These are phyloP conservation scores for Backusella morwellensis DNA, from an alignment of 192 early-diverging fungal species.

Conservation along the genomic window DNA sequence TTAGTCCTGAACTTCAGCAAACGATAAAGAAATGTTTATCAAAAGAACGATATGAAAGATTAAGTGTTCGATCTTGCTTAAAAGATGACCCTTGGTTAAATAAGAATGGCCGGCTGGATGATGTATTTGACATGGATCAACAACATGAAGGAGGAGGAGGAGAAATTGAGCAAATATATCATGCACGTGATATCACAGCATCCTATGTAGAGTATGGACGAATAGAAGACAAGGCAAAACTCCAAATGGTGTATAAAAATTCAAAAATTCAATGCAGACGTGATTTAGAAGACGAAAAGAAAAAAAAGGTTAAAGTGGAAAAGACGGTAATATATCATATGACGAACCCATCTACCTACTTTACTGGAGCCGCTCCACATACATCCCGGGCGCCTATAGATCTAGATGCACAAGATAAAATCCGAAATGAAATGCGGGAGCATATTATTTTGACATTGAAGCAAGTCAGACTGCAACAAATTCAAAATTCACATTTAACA, in stretches of 20 bases:
- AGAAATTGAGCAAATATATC: neutral
- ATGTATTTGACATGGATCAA: conserved; percentile 10
- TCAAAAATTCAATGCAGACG: neutral
- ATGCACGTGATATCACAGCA: neutral
- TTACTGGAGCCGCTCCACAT: conserved; percentile 19
- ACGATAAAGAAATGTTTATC: conserved; percentile 42
- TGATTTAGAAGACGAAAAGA: conserved; percentile 30
- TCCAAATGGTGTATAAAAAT: conserved; percentile 2
- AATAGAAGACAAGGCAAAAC: neutral
- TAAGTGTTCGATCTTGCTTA: conserved; percentile 30
- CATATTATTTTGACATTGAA: conserved; percentile 15
- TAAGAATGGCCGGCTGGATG: conserved; percentile 13
- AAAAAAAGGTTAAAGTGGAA: conserved; percentile 3
- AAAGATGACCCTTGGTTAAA: conserved; percentile 46
- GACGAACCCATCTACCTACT: conserved; percentile 23
- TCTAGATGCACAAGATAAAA: conserved; percentile 11
- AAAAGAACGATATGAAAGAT: conserved; percentile 35
- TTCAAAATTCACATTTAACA: neutral
- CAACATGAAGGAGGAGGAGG: neutral
- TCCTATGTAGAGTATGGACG: conserved; percentile 1
- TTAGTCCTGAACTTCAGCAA: conserved; percentile 35
- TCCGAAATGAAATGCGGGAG: conserved; percentile 21
- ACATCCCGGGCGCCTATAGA: conserved; percentile 10
- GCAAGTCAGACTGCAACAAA: conserved; percentile 14
- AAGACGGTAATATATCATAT: conserved; percentile 33